Evolutionary conservation across 768 basidiomycete species (phyloP).

Genomic region (Kwoniella sp.): DNA sequence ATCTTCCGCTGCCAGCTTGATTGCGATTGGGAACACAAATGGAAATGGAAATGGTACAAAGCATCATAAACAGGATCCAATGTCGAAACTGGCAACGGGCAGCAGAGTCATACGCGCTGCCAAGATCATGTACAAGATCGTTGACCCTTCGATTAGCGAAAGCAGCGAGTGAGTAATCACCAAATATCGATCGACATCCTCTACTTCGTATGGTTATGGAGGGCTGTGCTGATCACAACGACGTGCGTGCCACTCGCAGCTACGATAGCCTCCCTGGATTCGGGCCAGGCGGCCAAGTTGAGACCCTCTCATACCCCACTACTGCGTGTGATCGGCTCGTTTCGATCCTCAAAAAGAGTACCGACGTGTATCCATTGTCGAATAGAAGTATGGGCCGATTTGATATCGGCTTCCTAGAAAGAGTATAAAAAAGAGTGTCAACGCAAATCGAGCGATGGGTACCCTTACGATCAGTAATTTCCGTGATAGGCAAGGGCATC

Average conservation of each 20-base stretch:
- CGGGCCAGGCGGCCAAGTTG: slow-evolving; percentile 84
- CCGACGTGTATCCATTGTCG: slow-evolving; percentile 42
- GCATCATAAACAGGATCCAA: neutral
- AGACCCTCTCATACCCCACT: slow-evolving; percentile 80
- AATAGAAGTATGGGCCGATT: slow-evolving; percentile 51
- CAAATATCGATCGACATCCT: too few species aligned
- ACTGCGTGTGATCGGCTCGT: slow-evolving; percentile 73
- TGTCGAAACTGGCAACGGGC: too few species aligned
- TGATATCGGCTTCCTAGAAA: slow-evolving; percentile 55
- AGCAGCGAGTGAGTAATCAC: slow-evolving; percentile 17
- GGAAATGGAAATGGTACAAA: neutral
- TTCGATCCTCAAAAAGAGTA: slow-evolving; percentile 73
- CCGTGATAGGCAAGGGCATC: too few species aligned
- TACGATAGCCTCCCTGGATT: slow-evolving; percentile 64
- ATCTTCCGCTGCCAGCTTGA: slow-evolving; percentile 9
- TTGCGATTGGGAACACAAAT: neutral
- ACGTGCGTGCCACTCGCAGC: slow-evolving; percentile 31
- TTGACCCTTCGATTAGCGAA: slow-evolving; percentile 46
- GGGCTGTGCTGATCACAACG: slow-evolving; percentile 2
- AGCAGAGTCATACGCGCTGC: slow-evolving; percentile 57
- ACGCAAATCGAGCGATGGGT: too few species aligned
- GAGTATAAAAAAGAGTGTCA: slow-evolving; percentile 32
- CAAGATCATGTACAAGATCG: slow-evolving; percentile 81
- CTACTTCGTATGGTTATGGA: too few species aligned
- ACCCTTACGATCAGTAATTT: too few species aligned